phyloP scores from a whole-genome alignment of 1,284 basidiomycete genomes.

The Tilletia indica region DNA sequence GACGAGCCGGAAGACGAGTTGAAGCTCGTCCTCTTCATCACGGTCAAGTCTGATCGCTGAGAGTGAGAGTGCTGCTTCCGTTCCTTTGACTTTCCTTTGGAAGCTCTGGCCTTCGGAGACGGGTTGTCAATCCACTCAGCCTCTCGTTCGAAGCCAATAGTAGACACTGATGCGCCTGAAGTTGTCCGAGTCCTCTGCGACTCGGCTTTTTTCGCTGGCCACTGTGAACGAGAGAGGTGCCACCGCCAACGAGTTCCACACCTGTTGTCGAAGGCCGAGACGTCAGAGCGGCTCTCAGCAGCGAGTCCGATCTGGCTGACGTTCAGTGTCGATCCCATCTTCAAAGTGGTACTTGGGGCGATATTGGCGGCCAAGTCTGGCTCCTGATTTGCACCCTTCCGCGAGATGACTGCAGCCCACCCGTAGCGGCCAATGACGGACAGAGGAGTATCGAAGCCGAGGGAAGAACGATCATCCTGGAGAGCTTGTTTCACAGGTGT shows the following conservation, averaged over 20 bases:
- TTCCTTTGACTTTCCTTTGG: not conserved
- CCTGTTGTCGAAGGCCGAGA: constrained; percentile 1
- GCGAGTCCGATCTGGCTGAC: not conserved
- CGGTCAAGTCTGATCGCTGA: not conserved
- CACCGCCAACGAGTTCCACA: not conserved
- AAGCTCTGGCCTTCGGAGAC: not conserved
- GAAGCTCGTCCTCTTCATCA: not conserved
- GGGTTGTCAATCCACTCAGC: constrained; percentile 8
- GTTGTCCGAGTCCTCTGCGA: not conserved
- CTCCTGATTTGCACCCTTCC: not conserved
- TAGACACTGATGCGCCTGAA: not conserved
- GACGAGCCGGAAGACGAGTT: not conserved
- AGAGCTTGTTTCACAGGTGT: not conserved
- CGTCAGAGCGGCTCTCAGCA: not conserved
- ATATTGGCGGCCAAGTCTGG: not conserved
- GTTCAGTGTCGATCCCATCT: too few species aligned
- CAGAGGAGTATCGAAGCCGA: not conserved
- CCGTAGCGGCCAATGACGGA: constrained; percentile 1
- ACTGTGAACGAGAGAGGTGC: not conserved
- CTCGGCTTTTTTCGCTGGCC: too few species aligned
- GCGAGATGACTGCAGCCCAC: not conserved
- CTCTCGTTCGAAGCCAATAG: constrained; percentile 4
- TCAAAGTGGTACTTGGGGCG: not conserved
- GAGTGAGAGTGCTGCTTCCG: not conserved
- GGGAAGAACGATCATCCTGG: not conserved